Evolutionary conservation across 495 filamentous ascomycete genomes (phyloP), one percentile per base, ranked within the genome.

Genomic region (Trichoderma asperelloides): DNA sequence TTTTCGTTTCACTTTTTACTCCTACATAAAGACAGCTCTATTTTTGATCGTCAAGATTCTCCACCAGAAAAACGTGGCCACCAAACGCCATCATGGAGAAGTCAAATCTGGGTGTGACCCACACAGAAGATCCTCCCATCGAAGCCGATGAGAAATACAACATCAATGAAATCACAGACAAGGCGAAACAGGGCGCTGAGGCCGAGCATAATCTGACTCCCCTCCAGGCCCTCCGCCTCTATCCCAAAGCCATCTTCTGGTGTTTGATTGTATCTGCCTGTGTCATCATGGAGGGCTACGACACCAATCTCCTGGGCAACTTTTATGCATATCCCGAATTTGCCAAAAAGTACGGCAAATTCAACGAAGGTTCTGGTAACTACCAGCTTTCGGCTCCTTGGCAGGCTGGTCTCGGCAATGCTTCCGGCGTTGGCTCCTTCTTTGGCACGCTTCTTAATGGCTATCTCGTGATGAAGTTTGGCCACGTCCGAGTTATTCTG

Each of bases 241-340:
- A 82, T 71, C 78, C 78, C 41, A 72, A 72, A 69, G 79, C 79
- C 69, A 76, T 71, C 63, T 81, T 72, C 66, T 82, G 80, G 80
- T 78, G 79, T 49, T 78, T 82, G 62, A 71, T 81, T 67, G 78
- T 82, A 73, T 82, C 78, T 28, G 49, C 43, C 64, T 62, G 64
- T 25, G 64, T 71, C 62, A 65, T 66, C 43, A 66, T 66, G 64
- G 64, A 66, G 23, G 64, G 60, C 51, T 69, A 66, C 55, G 71
- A 72, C 39, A 69, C 67, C 39, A 65, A 60, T 21, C 62, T 64
- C 33, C 62, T 64, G 1, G 40, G 67, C 66, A 69, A 69, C 67
- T 65, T 68, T 66, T 65, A 65, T 7, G 16, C 74, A 28, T 78
- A 77, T 72, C 74, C 74, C 68, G 71, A 75, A 67, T 78, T 78